Conservation (phyloP, 352 stramenopile species). For the Discostella stelligera region DNA sequence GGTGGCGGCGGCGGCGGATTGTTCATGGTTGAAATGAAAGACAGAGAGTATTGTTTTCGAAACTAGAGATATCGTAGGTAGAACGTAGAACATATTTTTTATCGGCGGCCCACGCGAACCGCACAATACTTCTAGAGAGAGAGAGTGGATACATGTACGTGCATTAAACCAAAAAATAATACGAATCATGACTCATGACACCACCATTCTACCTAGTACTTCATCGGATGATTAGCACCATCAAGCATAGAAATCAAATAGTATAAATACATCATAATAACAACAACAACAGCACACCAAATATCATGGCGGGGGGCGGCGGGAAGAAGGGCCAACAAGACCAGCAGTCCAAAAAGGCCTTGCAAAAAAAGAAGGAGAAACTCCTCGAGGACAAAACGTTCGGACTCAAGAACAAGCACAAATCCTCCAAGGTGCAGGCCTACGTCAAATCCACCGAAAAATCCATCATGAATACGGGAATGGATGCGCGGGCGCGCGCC, state of each 20-base stretch:
- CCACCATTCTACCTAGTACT: no score
- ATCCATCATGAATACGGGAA: constrained; percentile 73
- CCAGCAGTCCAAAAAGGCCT: constrained; percentile 68
- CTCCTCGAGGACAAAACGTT: constrained; percentile 98
- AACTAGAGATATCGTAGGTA: no score
- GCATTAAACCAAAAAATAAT: no score
- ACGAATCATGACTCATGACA: no score
- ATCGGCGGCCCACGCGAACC: no score
- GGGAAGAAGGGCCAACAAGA: constrained; percentile 52
- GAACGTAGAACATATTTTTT: no score
- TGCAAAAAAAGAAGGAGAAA: constrained; percentile 83
- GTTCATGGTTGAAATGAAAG: neutral
- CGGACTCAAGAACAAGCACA: constrained; percentile 99
- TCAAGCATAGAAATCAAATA: no score
- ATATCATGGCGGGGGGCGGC: neutral
- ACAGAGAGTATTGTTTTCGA: neutral
- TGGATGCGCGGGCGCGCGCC: constrained; percentile 56
- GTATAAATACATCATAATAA: no score
- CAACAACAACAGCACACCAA: no score
- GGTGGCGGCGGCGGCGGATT: neutral
- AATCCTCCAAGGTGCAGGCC: constrained; percentile 82
- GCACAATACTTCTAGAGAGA: no score
- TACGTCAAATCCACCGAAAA: constrained; percentile 70
- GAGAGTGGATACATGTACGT: no score
- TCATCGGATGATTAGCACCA: no score